A percentile compares a stretch with the other conserved stretches of the same genome.
phyloP scores from a whole-genome alignment of 208 protist species.

The Naegleria gruberi region DNA sequence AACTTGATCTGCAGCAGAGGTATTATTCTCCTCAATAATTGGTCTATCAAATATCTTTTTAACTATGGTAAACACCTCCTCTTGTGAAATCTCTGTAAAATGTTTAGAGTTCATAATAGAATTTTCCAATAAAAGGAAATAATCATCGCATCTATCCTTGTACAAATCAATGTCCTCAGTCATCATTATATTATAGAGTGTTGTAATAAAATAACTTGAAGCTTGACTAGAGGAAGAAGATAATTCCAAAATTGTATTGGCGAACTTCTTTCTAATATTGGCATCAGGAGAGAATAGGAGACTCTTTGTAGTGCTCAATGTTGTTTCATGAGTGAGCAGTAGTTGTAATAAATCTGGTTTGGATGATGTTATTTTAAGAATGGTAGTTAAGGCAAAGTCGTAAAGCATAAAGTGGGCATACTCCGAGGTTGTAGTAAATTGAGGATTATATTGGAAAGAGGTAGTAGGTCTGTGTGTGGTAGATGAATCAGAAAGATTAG shows the following conservation, averaged over 20 bases:
- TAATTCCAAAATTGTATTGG: not conserved
- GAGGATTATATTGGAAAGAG: not conserved
- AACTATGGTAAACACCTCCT: not conserved
- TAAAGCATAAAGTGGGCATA: not conserved
- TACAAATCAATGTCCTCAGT: not conserved
- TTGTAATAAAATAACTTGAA: not conserved
- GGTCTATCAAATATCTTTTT: not conserved
- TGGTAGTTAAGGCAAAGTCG: not conserved
- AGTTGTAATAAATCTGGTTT: not conserved
- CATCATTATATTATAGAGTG: not conserved
- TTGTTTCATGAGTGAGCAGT: not conserved
- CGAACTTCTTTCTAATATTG: not conserved
- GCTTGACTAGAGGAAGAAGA: not conserved
- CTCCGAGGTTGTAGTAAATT: not conserved
- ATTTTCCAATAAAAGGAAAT: not conserved
- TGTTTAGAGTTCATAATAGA: not conserved
- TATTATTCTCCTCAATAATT: not conserved
- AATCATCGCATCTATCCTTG: not conserved
- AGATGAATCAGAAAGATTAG: not conserved
- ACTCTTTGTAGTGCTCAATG: not conserved
- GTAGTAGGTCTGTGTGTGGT: not conserved
- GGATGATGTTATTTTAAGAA: not conserved
- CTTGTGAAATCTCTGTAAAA: not conserved
- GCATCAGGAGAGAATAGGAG: not conserved
- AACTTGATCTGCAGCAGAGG: not conserved